Evolutionary conservation across 2,329 filamentous ascomycete species (phyloP).

Genomic region (Talaromyces piceae): DNA sequence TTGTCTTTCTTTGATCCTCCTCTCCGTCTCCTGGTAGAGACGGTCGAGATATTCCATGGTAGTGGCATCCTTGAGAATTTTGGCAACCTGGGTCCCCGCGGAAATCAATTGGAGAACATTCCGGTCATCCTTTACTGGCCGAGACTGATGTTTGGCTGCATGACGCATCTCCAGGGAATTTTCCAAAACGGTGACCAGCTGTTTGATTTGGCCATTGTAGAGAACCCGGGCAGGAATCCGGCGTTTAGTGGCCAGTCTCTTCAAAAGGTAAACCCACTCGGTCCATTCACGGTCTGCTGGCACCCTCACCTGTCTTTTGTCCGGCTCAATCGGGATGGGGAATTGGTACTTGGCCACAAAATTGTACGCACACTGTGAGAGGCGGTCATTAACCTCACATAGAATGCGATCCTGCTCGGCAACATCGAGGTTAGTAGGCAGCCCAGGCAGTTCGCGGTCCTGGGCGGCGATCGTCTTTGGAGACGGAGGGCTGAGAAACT

Average conservation of each 20-base stretch:
- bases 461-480: slow-evolving; percentile 65
- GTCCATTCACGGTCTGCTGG: slow-evolving; percentile 80
- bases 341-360: slow-evolving; percentile 90
- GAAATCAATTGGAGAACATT: slow-evolving; percentile 84
- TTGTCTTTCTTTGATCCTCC: slow-evolving; percentile 63
- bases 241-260: slow-evolving; percentile 76
- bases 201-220: slow-evolving; percentile 86
- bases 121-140: slow-evolving; percentile 78
- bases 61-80: slow-evolving; percentile 74
- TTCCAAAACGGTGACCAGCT: slow-evolving; percentile 79
- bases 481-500: slow-evolving; percentile 67
- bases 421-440: slow-evolving; percentile 73
- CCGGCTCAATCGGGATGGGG: slow-evolving; percentile 73
- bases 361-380: slow-evolving; percentile 80
- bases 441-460: slow-evolving; percentile 71
- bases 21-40: slow-evolving; percentile 75
- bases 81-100: slow-evolving; percentile 78
- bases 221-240: slow-evolving; percentile 76
- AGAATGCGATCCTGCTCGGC: slow-evolving; percentile 80
- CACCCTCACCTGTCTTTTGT: slow-evolving; percentile 68
- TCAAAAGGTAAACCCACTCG: slow-evolving; percentile 83
- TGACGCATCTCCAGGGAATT: slow-evolving; percentile 85
- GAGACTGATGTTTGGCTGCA: slow-evolving; percentile 73
- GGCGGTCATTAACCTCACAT: slow-evolving; percentile 71
- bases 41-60: slow-evolving; percentile 77